These are phyloP conservation scores for Pogostemon cablin DNA, from an alignment of 257 asterid species.

Conservation along the genomic window DNA sequence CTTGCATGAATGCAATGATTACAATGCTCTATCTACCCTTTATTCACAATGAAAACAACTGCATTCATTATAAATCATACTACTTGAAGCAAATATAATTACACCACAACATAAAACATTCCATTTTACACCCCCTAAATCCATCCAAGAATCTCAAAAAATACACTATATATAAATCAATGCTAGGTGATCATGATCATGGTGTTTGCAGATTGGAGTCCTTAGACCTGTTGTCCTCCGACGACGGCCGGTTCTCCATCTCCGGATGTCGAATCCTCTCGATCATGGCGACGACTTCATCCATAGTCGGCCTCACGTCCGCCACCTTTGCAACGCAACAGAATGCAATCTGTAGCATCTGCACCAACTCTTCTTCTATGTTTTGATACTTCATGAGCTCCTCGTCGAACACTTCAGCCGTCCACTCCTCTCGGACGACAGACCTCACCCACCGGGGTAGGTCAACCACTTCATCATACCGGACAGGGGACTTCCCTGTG, in stretches of 20 bases:
- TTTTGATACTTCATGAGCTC: conserved; percentile 64
- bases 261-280: conserved; percentile 65
- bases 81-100: not conserved
- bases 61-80: not conserved
- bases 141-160: not conserved
- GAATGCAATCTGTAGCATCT: conserved; percentile 89
- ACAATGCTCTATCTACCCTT: too few relatives aligned
- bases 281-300: conserved; percentile 70
- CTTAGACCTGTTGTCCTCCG: conserved; percentile 68
- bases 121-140: not conserved
- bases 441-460: conserved; percentile 96
- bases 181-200: conserved; percentile 20
- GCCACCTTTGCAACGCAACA: conserved; percentile 71
- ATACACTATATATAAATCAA: not conserved
- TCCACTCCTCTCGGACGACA: conserved; percentile 96
- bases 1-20: too few relatives aligned
- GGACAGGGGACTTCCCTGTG: conserved; percentile 82
- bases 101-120: conserved; percentile 6
- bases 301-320: conserved; percentile 73
- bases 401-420: conserved; percentile 87
- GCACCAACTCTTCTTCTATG: conserved; percentile 90
- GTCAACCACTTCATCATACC: conserved; percentile 67
- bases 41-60: not conserved
- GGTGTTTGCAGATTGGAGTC: conserved; percentile 57
- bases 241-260: conserved; percentile 58